phyloP scores from a whole-genome alignment of 2,329 filamentous ascomycete genomes.

The Lecanicillium sp. region DNA sequence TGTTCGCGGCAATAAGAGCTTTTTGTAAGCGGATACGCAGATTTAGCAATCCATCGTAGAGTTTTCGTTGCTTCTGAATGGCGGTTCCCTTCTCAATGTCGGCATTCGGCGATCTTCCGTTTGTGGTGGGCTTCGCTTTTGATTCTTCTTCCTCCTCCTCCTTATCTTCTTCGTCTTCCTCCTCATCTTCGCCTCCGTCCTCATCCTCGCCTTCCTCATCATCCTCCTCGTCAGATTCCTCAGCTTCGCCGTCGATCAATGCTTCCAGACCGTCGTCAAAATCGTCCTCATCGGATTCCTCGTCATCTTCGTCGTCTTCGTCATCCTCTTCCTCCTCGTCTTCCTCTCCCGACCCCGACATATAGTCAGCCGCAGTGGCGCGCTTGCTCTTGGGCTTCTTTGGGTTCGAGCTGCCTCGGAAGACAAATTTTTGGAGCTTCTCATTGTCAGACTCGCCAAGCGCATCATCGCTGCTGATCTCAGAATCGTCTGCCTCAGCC shows the following conservation, averaged over 20 bases:
- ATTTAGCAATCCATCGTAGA: constrained; percentile 85
- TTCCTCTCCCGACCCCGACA: constrained; percentile 41
- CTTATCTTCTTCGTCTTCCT: constrained; percentile 31
- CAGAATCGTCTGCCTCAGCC: constrained; percentile 46
- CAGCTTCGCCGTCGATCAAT: constrained; percentile 25
- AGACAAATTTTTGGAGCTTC: constrained; percentile 67
- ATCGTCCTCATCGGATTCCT: constrained; percentile 32
- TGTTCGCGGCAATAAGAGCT: constrained; percentile 75
- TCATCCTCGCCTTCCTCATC: constrained; percentile 27
- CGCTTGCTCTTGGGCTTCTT: constrained; percentile 32
- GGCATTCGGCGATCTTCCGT: constrained; percentile 24
- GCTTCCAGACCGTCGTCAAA: constrained; percentile 33
- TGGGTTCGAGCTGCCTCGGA: constrained; percentile 52
- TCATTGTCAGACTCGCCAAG: constrained; percentile 83
- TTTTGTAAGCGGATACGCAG: constrained; percentile 91
- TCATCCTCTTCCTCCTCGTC: constrained; percentile 29
- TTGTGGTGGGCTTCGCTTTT: constrained; percentile 28
- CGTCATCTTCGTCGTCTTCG: constrained; percentile 32
- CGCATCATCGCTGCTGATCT: constrained; percentile 61
- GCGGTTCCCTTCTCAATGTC: constrained; percentile 82
- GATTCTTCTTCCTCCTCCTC: constrained; percentile 28
- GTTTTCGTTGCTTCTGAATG: constrained; percentile 76
- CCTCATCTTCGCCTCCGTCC: constrained; percentile 29
- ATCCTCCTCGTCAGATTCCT: constrained; percentile 29
- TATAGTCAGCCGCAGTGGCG: constrained; percentile 51